These are phyloP conservation scores for Hyaloperonospora brassicae DNA, from an alignment of 352 stramenopile species.

Conservation along the genomic window DNA sequence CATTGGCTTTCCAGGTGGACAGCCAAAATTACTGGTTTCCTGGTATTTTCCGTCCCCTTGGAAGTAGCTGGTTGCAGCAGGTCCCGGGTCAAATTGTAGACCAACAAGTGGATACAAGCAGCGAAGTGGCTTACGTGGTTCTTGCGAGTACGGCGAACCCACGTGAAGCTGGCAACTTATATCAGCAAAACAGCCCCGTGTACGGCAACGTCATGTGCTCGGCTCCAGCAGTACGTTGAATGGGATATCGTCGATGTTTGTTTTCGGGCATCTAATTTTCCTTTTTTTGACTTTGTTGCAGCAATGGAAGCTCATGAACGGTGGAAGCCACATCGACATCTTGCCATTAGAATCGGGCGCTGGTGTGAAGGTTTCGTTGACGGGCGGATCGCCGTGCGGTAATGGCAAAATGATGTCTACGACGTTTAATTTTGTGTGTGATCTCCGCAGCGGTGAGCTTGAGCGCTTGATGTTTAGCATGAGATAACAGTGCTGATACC, in stretches of 20 bases:
- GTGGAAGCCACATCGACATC: slow-evolving; percentile 57
- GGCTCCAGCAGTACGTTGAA: slow-evolving; percentile 40
- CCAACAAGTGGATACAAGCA: slow-evolving; percentile 39
- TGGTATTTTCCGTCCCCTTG: slow-evolving; percentile 58
- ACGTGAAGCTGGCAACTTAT: slow-evolving; percentile 52
- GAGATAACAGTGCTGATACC: not conserved
- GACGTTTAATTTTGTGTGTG: slow-evolving; percentile 59
- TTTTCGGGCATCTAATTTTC: not conserved
- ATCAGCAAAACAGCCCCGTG: slow-evolving; percentile 51
- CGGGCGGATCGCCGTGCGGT: slow-evolving; percentile 39
- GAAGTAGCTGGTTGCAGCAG: slow-evolving; percentile 38
- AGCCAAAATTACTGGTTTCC: slow-evolving; percentile 38
- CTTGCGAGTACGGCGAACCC: slow-evolving; percentile 49
- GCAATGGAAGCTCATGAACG: slow-evolving; percentile 66
- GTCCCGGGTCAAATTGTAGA: slow-evolving; percentile 56
- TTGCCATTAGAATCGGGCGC: slow-evolving; percentile 43
- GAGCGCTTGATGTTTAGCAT: not conserved
- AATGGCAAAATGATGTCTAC: slow-evolving; percentile 43
- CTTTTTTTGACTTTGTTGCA: slow-evolving; percentile 14
- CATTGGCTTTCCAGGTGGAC: slow-evolving; percentile 42
- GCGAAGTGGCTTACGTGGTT: slow-evolving; percentile 45
- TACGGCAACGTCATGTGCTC: slow-evolving; percentile 72
- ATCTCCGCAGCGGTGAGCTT: slow-evolving; percentile 47
- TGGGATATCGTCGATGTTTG: not conserved
- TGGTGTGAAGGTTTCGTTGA: slow-evolving; percentile 53